A percentile compares a stretch with the other conserved stretches of the same genome.
Conservation (phyloP, 2,329 filamentous ascomycete species). For the Pseudocercospora fuligena region DNA sequence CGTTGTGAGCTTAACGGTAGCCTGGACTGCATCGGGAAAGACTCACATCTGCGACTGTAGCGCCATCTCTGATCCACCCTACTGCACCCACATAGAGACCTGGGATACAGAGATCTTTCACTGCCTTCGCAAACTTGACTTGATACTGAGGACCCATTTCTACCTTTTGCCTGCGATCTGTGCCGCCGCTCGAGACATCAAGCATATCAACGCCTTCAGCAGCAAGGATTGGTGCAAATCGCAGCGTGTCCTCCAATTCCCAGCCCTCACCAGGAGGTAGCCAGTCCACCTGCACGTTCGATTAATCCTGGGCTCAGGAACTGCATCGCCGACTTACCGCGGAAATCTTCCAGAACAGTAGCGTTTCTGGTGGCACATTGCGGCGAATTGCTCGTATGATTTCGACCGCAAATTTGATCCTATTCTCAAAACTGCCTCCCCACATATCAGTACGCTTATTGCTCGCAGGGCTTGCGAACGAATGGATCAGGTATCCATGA, state of each 20-base stretch:
- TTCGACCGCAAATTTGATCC: constrained; percentile 60
- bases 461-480: constrained; percentile 56
- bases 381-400: constrained; percentile 35
- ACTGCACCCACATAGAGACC: background rate
- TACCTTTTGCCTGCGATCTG: constrained; percentile 1
- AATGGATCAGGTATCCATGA: constrained; percentile 58
- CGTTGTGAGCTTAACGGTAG: too few relatives aligned
- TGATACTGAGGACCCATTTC: constrained; percentile 6
- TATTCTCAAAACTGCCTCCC: constrained; percentile 56
- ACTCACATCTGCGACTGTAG: constrained; percentile 2
- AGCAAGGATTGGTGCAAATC: constrained; percentile 1
- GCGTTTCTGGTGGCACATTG: background rate
- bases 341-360: constrained; percentile 4
- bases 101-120: background rate
- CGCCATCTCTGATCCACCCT: constrained; percentile 3
- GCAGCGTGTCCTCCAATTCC: constrained; percentile 3
- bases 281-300: background rate
- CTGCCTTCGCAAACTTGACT: background rate
- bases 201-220: constrained; percentile 3
- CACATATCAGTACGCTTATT: constrained; percentile 57
- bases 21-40: too few relatives aligned
- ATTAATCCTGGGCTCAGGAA: background rate
- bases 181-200: background rate
- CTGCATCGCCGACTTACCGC: background rate
- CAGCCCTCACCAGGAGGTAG: background rate